Evolutionary conservation across 805 yeast species (phyloP).

Genomic region (Brettanomyces sp.): DNA sequence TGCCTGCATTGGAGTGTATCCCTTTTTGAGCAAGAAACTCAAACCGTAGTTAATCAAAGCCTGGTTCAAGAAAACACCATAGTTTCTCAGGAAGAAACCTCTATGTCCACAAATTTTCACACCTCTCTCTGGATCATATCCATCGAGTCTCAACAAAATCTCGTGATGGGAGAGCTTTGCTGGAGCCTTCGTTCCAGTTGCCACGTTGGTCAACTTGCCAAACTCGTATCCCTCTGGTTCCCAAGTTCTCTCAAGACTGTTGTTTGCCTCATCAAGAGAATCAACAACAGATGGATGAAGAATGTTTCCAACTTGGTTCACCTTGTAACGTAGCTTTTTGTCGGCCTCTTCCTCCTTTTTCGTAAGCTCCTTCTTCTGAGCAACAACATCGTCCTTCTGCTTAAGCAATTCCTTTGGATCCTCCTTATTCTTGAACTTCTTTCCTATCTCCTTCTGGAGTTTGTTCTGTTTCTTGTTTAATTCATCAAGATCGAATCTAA

Average conservation of each 20-base stretch:
- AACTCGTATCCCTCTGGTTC: slow-evolving; percentile 54
- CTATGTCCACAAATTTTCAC: slow-evolving; percentile 96
- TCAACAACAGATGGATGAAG: slow-evolving; percentile 88
- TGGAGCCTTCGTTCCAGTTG: slow-evolving; percentile 68
- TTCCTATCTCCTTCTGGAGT: slow-evolving; percentile 87
- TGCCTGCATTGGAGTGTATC: slow-evolving; percentile 88
- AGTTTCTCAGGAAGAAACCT: slow-evolving; percentile 91
- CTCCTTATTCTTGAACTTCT: slow-evolving; percentile 88
- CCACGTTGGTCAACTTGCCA: slow-evolving; percentile 48
- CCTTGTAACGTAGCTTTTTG: slow-evolving; percentile 62
- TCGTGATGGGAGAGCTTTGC: slow-evolving; percentile 92
- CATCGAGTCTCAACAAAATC: slow-evolving; percentile 86
- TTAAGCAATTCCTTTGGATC: slow-evolving; percentile 79
- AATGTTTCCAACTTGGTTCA: slow-evolving; percentile 84
- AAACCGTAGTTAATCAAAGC: slow-evolving; percentile 96
- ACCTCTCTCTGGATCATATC: slow-evolving; percentile 98
- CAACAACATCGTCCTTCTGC: slow-evolving; percentile 67
- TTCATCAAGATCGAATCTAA: slow-evolving; percentile 84
- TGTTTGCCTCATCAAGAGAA: slow-evolving; percentile 84
- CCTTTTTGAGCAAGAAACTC: slow-evolving; percentile 61
- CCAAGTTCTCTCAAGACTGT: slow-evolving; percentile 83
- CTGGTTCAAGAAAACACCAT: slow-evolving; percentile 96
- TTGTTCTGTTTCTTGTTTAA: slow-evolving; percentile 81
- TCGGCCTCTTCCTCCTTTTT: slow-evolving; percentile 76
- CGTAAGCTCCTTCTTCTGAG: slow-evolving; percentile 57